phyloP scores from a whole-genome alignment of 768 basidiomycete species.

The Clathrus columnatus region DNA sequence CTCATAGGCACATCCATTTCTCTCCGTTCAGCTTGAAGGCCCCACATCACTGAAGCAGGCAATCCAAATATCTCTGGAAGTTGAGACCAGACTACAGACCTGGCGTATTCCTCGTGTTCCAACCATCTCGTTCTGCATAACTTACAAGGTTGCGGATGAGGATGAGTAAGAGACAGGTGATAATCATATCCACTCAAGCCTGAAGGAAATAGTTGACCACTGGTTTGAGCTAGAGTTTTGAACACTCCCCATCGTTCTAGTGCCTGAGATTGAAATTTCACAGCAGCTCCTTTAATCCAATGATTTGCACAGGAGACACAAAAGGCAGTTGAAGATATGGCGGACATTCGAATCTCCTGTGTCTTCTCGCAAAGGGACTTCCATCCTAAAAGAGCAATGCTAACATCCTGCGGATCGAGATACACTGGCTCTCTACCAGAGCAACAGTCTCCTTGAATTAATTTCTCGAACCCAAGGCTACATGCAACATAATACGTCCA shows the following conservation, averaged over 20 bases:
- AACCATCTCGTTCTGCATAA: conserved; percentile 13
- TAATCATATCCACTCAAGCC: neutral
- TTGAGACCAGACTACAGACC: conserved; percentile 14
- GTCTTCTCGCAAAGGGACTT: neutral
- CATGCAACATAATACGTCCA: conserved; percentile 4
- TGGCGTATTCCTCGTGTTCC: conserved; percentile 1
- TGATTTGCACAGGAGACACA: neutral
- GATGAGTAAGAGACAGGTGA: neutral
- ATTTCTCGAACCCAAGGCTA: neutral
- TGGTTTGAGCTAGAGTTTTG: neutral
- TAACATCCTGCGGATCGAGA: neutral
- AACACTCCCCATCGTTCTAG: neutral
- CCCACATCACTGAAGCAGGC: too few relatives aligned
- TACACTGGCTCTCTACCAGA: neutral
- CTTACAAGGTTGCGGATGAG: conserved; percentile 10
- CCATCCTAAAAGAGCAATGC: neutral
- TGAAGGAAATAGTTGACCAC: too few relatives aligned
- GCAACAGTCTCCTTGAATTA: neutral
- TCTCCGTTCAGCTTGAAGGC: too few relatives aligned
- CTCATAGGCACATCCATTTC: too few relatives aligned
- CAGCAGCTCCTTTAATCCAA: neutral
- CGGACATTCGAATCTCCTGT: neutral
- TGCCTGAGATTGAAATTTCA: too few relatives aligned
- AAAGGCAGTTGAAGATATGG: neutral
- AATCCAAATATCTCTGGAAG: conserved; percentile 18